These are phyloP conservation scores for Pseudogymnoascus sp. DNA, from an alignment of 2,329 filamentous ascomycete species.

Conservation along the genomic window DNA sequence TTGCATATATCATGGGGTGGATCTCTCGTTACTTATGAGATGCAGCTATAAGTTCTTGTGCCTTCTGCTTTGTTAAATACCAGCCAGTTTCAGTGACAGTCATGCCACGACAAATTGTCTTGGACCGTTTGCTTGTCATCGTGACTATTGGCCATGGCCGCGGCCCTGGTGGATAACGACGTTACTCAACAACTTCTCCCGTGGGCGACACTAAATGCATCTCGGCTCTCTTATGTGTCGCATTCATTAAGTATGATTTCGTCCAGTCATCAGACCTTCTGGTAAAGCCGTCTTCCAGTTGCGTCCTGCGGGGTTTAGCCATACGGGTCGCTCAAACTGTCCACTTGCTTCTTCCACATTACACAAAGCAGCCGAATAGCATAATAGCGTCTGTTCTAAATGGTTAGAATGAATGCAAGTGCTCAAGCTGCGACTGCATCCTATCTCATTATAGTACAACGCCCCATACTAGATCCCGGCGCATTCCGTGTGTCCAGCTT, in stretches of 20 bases:
- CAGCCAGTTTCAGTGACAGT: neutral
- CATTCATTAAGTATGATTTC: neutral
- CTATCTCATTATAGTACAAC: neutral
- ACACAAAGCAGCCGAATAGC: neutral
- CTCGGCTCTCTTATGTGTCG: neutral
- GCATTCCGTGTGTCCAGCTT: neutral
- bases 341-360: neutral
- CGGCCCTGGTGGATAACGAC: neutral
- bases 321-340: neutral
- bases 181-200: neutral
- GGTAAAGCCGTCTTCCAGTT: neutral
- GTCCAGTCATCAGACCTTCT: neutral
- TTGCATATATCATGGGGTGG: neutral
- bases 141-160: neutral
- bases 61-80: conserved; percentile 2
- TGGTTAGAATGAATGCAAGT: neutral
- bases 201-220: neutral
- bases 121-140: neutral
- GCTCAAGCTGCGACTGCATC: neutral
- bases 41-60: neutral
- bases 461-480: neutral
- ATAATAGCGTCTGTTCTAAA: neutral
- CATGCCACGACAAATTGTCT: neutral
- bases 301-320: neutral
- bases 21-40: neutral